Evolutionary conservation across 2,329 filamentous ascomycete genomes (phyloP), one percentile per base, ranked within the genome.

Genomic region (Diplodia sapinea): DNA sequence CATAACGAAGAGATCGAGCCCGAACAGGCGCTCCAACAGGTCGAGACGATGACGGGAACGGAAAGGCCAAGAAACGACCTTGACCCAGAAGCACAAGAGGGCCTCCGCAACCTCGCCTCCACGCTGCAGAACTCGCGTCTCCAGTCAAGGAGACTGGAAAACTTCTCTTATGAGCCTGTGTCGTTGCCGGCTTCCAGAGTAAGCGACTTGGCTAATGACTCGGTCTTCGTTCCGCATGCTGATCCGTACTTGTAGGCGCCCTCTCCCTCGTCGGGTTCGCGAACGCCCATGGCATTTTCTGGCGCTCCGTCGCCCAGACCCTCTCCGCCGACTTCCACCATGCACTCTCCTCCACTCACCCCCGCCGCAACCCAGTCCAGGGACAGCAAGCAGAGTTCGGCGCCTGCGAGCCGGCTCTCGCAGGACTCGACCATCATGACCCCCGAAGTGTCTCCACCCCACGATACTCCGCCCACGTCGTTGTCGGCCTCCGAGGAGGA

Each of bases 301-400:
- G 66, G 72, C 20, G 86, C 85, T 72, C 85, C 86, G 69, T 93
- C 90, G 68, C 89, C 90, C 36, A 85, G 85, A 75, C 82, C 88
- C 50, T 91, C 89, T 70, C 90, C 91, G 69, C 85, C 86, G 69
- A 82, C 86, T 54, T 88, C 89, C 68, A 87, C 90, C 68, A 87
- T 96, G 81, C 91, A 94, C 72, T 96, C 94, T 12, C 94, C 94
- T 71, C 93, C 93, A 51, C 85, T 98, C 64, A 97, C 94, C 13
- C 94, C 94, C 20, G 89, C 93, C 66, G 93, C 89, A 63, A 94
- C 92, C 52, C 82, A 84, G 70, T 87, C 86, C 65, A 82, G 83
- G 72, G 88, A 88, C 75, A 83, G 75, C 73, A 81, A 76, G 71
- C 62, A 73, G 38, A 68, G 54, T 26, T 13, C 66, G n/a, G 43